phyloP scores from a whole-genome alignment of 2,329 filamentous ascomycete species.

The Sporothrix schenckii region DNA sequence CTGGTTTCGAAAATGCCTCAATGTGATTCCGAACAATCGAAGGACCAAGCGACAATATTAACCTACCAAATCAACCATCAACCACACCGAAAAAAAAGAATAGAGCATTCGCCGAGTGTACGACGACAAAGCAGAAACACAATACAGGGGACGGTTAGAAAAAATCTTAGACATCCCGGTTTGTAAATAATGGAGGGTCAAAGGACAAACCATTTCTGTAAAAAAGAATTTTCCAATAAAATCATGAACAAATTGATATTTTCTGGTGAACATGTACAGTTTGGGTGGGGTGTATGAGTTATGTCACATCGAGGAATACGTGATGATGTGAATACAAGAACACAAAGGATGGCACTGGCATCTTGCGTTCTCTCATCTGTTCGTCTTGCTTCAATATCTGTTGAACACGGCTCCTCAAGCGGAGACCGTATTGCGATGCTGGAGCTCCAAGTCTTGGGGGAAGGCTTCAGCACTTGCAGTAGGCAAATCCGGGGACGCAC shows the following conservation, averaged over 20 bases:
- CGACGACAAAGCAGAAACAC: conserved; percentile 32
- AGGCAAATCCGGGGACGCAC: conserved; percentile 13
- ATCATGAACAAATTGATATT: conserved; percentile 25
- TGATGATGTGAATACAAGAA: neutral
- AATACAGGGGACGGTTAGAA: conserved; percentile 30
- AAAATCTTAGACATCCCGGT: conserved; percentile 32
- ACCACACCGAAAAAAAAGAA: conserved; percentile 30
- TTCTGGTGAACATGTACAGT: neutral
- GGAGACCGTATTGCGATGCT: neutral
- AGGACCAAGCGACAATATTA: conserved; percentile 29
- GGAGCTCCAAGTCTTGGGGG: conserved; percentile 1
- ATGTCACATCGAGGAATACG: neutral
- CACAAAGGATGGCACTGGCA: neutral
- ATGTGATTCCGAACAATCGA: conserved; percentile 5
- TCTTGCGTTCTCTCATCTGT: neutral
- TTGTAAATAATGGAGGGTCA: conserved; percentile 34
- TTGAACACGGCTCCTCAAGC: neutral
- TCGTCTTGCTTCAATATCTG: neutral
- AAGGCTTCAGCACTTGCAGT: conserved; percentile 22
- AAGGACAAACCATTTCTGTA: conserved; percentile 32
- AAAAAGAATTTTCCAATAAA: conserved; percentile 31
- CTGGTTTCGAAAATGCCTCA: conserved; percentile 29
- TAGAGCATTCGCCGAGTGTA: conserved; percentile 33
- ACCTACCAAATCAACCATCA: conserved; percentile 24
- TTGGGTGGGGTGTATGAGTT: neutral